Evolutionary conservation across 2,329 filamentous ascomycete species (phyloP), one percentile per base, ranked within the genome.

Genomic region (Dothidotthia symphoricarpi): DNA sequence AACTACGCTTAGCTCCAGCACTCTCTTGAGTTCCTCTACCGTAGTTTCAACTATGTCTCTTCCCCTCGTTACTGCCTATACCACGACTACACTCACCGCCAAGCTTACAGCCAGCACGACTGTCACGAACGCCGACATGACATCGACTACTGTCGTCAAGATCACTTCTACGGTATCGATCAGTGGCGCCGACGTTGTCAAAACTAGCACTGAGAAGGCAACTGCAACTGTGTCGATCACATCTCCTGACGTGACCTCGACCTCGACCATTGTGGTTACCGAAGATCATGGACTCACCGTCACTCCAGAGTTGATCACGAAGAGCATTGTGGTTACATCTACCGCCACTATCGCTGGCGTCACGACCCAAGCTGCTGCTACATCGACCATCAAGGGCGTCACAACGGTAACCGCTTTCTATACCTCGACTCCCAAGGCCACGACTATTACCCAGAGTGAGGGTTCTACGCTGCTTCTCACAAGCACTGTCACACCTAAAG

Each of bases 201-300:
- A 43, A 39, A 49, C 43, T 4, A 39, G 31, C 24, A 47, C 29
- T 6, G 34, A 36, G 5, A 55, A 59, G 32, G 47, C 47, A 3
- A 64, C 59, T 1, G 33, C 50, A 3, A 57, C 52, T n/a, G 48
- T 51, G 11, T 58, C 62, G 0, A 56, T 51, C 30, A 59, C 56
- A 6, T 45, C 48, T 24, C 56, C 57, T 3, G 52, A 57, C 19
- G 55, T 56, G 27, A 51, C 59, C 6, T 45, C 41, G 1, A 48
- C 41, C 3, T 49, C 37, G 3, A 50, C 39, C 1, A 24, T 53
- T 10, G 49, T 59, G 1, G 37, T 62, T 5, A 68, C 63, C 2
- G 44, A 57, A 27, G 38, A 55, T 12, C 46, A 45, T 17, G 53
- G 48, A 7, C 35, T 45, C 3, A 56, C 51, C 12, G 24, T 57